Evolutionary conservation across 495 filamentous ascomycete species (phyloP).

Genomic region (Talaromyces ruber): DNA sequence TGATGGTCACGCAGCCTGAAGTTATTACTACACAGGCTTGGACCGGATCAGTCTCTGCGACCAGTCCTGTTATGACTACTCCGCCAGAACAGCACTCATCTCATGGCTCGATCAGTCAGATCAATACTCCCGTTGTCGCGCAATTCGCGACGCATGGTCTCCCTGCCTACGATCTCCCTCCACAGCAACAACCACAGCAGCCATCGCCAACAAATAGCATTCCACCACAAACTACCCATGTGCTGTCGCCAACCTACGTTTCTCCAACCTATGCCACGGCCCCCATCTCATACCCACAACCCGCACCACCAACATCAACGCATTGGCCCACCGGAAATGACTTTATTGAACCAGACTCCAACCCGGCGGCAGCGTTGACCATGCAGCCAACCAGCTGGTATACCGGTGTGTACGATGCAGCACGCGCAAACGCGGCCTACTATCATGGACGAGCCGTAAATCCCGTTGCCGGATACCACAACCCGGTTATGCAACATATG

Average conservation of each 20-base stretch:
- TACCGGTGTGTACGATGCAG: slow-evolving; percentile 10
- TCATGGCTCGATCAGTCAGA: background rate
- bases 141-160: slow-evolving; percentile 2
- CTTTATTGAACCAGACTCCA: slow-evolving; percentile 5
- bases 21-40: background rate
- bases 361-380: background rate
- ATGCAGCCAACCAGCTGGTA: slow-evolving; percentile 5
- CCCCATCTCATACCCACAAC: slow-evolving; percentile 19
- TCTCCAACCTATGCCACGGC: slow-evolving; percentile 17
- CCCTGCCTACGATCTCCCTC: slow-evolving; percentile 17
- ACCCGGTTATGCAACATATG: slow-evolving; percentile 11
- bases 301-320: slow-evolving; percentile 4
- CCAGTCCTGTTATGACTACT: background rate
- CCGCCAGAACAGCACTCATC: background rate
- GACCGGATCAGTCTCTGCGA: background rate
- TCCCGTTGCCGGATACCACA: slow-evolving; percentile 7
- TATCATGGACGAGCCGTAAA: slow-evolving; percentile 7
- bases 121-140: slow-evolving; percentile 1
- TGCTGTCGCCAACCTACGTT: slow-evolving; percentile 14
- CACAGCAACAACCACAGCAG: slow-evolving; percentile 14
- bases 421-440: slow-evolving; percentile 3
- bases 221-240: slow-evolving; percentile 15
- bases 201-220: slow-evolving; percentile 2
- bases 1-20: background rate
- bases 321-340: slow-evolving; percentile 4